Percentiles rank a stretch among this genome's conserved stretches.
Evolutionary conservation across 2,329 filamentous ascomycete species (phyloP).

Genomic region (Seiridium unicorne): DNA sequence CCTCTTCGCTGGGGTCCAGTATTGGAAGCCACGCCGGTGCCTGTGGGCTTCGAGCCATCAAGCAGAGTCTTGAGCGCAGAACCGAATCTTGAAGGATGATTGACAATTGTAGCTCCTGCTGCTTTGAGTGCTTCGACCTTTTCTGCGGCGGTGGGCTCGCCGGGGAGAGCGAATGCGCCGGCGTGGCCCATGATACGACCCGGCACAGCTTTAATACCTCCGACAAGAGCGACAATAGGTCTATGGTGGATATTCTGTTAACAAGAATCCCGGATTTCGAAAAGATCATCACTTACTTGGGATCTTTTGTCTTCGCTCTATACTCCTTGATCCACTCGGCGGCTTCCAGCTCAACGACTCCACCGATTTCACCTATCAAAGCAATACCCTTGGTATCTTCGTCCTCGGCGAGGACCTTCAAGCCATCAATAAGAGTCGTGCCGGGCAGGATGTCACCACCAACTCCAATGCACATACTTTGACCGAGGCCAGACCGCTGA

Average conservation of each 20-base stretch:
- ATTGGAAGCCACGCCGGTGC: constrained; percentile 8
- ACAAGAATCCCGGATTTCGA: no score
- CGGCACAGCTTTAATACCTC: constrained; percentile 60
- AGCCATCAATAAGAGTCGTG: constrained; percentile 70
- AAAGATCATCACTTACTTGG: constrained; percentile 51
- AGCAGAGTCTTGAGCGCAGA: constrained; percentile 64
- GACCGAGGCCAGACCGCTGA: constrained; percentile 67
- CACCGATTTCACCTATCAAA: constrained; percentile 71
- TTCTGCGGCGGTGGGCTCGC: constrained; percentile 61
- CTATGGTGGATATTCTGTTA: constrained; percentile 31
- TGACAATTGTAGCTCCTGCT: constrained; percentile 68
- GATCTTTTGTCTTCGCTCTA: constrained; percentile 49
- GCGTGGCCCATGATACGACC: constrained; percentile 77
- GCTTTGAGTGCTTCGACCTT: constrained; percentile 67
- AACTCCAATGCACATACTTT: constrained; percentile 72
- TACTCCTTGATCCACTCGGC: constrained; percentile 74
- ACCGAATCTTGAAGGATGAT: constrained; percentile 76
- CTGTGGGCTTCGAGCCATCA: constrained; percentile 23
- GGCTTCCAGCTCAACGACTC: constrained; percentile 66
- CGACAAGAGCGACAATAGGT: constrained; percentile 71
- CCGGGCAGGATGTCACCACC: constrained; percentile 72
- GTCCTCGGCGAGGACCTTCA: constrained; percentile 65
- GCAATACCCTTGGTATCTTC: constrained; percentile 70
- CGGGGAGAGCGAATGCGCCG: constrained; percentile 67
- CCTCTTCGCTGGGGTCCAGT: constrained; percentile 37